Percentiles rank a stretch among this genome's conserved stretches.
Conservation (phyloP, 1,284 basidiomycete species). For the Leucoagaricus sp. region DNA sequence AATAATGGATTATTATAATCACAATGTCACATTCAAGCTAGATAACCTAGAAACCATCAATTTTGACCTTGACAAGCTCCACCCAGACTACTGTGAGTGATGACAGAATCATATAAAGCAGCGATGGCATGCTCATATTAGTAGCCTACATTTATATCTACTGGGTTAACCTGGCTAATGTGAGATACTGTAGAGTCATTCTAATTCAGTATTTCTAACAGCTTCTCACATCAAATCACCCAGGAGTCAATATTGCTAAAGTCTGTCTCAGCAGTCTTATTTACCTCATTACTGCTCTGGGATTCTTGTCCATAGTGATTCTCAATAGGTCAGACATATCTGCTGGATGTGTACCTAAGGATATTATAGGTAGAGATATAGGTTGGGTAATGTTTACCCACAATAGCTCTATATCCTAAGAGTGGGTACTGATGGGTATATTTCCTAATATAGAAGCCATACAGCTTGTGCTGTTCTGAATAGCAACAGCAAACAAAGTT, state of each 20-base stretch:
- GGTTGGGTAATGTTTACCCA: too few relatives aligned
- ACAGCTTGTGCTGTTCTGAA: too few relatives aligned
- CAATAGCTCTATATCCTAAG: too few relatives aligned
- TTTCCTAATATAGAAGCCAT: too few relatives aligned
- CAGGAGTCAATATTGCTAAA: slow-evolving; percentile 47
- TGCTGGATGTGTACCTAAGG: too few relatives aligned
- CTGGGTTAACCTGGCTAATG: slow-evolving; percentile 59
- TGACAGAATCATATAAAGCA: background rate
- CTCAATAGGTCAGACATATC: too few relatives aligned
- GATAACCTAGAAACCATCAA: background rate
- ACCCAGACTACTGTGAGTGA: slow-evolving; percentile 1
- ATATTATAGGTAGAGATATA: too few relatives aligned
- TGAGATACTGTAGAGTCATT: slow-evolving; percentile 51
- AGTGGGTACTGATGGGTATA: too few relatives aligned
- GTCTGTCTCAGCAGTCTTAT: slow-evolving; percentile 48
- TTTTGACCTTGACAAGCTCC: background rate
- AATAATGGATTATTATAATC: background rate
- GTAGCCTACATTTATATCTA: slow-evolving; percentile 46
- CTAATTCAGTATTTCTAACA: slow-evolving; percentile 51
- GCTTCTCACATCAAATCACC: slow-evolving; percentile 44
- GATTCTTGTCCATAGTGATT: slow-evolving; percentile 31
- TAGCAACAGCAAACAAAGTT: too few relatives aligned
- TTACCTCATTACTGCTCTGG: slow-evolving; percentile 30
- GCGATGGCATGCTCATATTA: background rate
- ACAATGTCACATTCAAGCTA: background rate